A percentile compares a stretch with the other conserved stretches of the same genome.
phyloP scores from a whole-genome alignment of 768 basidiomycete species.

The Podaxis rugospora region DNA sequence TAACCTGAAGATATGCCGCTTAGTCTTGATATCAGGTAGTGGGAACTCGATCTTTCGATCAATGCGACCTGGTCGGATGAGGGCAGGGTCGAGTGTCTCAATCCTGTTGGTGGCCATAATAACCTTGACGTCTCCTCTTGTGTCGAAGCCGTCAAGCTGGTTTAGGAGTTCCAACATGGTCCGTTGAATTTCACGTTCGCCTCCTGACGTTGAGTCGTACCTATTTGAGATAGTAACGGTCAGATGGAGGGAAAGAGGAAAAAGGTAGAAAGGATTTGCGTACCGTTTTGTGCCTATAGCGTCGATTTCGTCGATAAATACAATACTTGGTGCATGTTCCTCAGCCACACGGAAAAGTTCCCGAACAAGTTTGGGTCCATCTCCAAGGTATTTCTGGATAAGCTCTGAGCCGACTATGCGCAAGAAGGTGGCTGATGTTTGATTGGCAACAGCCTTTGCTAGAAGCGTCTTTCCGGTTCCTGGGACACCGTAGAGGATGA shows the following conservation, averaged over 20 bases:
- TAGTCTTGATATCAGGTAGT: slow-evolving; percentile 96
- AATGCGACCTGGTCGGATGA: slow-evolving; percentile 97
- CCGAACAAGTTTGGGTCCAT: slow-evolving; percentile 96
- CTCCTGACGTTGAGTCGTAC: slow-evolving; percentile 97
- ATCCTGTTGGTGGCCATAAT: slow-evolving; percentile 99
- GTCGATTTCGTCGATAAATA: slow-evolving; percentile 99
- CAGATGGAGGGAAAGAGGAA: neutral
- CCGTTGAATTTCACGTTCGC: slow-evolving; percentile 98
- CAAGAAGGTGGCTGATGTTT: slow-evolving; percentile 96
- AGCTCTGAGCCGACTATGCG: slow-evolving; percentile 97
- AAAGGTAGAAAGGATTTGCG: slow-evolving; percentile 16
- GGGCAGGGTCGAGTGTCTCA: slow-evolving; percentile 94
- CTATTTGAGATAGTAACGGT: slow-evolving; percentile 33
- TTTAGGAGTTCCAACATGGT: slow-evolving; percentile 99
- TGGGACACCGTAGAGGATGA: slow-evolving; percentile 97
- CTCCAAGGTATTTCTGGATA: slow-evolving; percentile 99
- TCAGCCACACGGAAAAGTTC: slow-evolving; percentile 97
- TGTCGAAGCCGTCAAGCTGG: slow-evolving; percentile 99
- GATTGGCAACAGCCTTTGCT: slow-evolving; percentile 96
- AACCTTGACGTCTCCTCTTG: slow-evolving; percentile 98
- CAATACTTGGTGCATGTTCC: slow-evolving; percentile 97
- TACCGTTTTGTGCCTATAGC: slow-evolving; percentile 97
- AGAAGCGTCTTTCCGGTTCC: slow-evolving; percentile 98
- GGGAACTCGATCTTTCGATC: slow-evolving; percentile 99
- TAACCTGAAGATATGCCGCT: slow-evolving; percentile 95